Evolutionary conservation across 345 rosid species (phyloP), one percentile per base, ranked within the genome.

Genomic region (Populus simonii): DNA sequence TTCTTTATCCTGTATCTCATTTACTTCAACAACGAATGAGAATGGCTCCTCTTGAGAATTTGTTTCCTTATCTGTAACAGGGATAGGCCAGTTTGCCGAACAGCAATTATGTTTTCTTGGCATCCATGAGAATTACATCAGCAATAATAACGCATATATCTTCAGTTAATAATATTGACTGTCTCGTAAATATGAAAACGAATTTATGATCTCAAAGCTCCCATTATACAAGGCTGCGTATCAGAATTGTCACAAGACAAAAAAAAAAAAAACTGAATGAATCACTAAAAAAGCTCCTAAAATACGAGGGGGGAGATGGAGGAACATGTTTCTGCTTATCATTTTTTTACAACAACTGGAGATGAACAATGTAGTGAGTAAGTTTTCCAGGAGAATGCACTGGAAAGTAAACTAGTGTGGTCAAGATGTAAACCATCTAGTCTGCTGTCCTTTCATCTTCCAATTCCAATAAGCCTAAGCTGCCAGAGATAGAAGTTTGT

Each of bases 391-490:
- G 25, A 31, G 41, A 17, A 23, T 22, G 47, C 45, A 49, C 36
- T 20, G 23, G 68, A 76, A 39, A 36, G 29, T 72, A 55, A 35
- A 22, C 27, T 35, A 7, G 25, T 7, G 63, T n/a, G 18, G 51
- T 27, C 7, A 15, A 43, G 9, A 61, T 23, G 31, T 22, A 41
- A 29, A 55, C 38, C 35, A 35, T 6, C 70, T 75, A 15, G 9
- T 62, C 31, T 31, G 29, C 29, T n/a, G 2, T 66, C 11, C 71
- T 47, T 45, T 79, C 84, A 79, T 79, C 71, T 81, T 78, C 90
- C 85, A 9, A 88, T 73, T 71, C 93, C 91, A 36, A 87, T 73
- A 11, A 88, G 70, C 62, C 76, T 74, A 71, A 90, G 84, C 91
- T 89, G 91, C 71, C 72, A 78, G 10, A 78, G 10, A 70, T 9